A percentile compares a stretch with the other conserved stretches of the same genome.
Conservation (phyloP, 257 asterid genomes). For the Leptodermis oblonga region DNA sequence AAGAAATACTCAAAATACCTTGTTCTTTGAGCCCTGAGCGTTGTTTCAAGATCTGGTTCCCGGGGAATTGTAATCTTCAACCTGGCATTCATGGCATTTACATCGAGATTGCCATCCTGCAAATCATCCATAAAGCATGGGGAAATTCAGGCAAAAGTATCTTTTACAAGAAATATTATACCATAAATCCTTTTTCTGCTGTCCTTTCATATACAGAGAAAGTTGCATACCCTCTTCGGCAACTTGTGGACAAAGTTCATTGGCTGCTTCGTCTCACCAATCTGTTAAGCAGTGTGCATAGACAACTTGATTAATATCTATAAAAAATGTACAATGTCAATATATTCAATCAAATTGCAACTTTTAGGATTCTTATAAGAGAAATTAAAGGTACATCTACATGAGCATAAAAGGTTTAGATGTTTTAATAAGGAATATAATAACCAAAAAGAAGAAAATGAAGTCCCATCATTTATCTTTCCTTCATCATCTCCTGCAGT, state of each 20-base stretch:
- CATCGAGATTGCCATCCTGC: constrained; percentile 56
- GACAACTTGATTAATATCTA: not conserved
- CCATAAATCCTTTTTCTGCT: not conserved
- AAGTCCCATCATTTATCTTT: not conserved
- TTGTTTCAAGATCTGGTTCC: constrained; percentile 80
- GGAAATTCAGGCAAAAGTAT: not conserved
- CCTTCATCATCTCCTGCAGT: too few species aligned
- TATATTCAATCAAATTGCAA: not conserved
- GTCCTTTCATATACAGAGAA: not conserved
- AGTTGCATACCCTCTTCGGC: constrained; percentile 59
- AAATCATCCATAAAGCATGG: constrained; percentile 13
- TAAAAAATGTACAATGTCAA: not conserved
- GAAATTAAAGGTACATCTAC: too few species aligned
- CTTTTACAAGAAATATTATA: not conserved
- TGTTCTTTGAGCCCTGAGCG: constrained; percentile 66
- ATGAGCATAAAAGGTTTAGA: not conserved
- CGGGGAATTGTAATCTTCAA: constrained; percentile 71
- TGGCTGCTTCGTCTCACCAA: constrained; percentile 54
- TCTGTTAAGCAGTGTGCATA: constrained; percentile 37
- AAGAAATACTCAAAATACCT: constrained; percentile 38
- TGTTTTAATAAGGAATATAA: not conserved
- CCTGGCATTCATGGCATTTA: constrained; percentile 34
- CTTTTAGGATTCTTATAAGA: not conserved
- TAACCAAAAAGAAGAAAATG: not conserved
- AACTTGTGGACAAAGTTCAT: constrained; percentile 66